Conservation (phyloP, 2,329 filamentous ascomycete species). For the Pochonia chlamydosporia region DNA sequence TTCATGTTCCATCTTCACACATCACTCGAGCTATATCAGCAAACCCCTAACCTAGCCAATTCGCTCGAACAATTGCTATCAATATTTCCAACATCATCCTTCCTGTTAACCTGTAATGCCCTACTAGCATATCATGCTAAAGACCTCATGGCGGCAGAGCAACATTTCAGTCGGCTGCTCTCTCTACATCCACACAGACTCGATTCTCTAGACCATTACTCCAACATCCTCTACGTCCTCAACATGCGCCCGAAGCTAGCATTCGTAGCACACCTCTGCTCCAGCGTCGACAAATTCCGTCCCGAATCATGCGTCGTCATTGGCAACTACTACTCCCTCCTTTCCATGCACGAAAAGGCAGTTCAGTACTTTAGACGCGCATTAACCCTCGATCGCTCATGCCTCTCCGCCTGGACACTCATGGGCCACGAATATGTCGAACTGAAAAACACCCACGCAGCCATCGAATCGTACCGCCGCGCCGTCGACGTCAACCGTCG, state of each 20-base stretch:
- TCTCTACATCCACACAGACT: constrained; percentile 70
- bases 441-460: constrained; percentile 96
- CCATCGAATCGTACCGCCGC: constrained; percentile 92
- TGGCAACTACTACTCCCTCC: constrained; percentile 92
- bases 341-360: constrained; percentile 94
- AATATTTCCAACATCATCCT: constrained; percentile 85
- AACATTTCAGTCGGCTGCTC: constrained; percentile 71
- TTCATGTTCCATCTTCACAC: constrained; percentile 92
- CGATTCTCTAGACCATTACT: constrained; percentile 91
- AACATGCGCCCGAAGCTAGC: constrained; percentile 81
- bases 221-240: constrained; percentile 95
- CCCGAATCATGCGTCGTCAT: constrained; percentile 96
- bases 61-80: constrained; percentile 70
- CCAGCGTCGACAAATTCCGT: constrained; percentile 88
- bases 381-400: constrained; percentile 81
- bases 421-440: constrained; percentile 99
- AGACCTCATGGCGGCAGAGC: constrained; percentile 61
- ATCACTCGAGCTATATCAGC: constrained; percentile 87
- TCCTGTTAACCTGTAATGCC: constrained; percentile 84
- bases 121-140: constrained; percentile 88
- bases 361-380: constrained; percentile 97
- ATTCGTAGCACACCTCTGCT: constrained; percentile 86
- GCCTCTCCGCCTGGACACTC: constrained; percentile 91
- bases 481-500: constrained; percentile 94
- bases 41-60: constrained; percentile 66